Conservation (phyloP, 2,329 filamentous ascomycete genomes). For the Pleomassaria siparia region DNA sequence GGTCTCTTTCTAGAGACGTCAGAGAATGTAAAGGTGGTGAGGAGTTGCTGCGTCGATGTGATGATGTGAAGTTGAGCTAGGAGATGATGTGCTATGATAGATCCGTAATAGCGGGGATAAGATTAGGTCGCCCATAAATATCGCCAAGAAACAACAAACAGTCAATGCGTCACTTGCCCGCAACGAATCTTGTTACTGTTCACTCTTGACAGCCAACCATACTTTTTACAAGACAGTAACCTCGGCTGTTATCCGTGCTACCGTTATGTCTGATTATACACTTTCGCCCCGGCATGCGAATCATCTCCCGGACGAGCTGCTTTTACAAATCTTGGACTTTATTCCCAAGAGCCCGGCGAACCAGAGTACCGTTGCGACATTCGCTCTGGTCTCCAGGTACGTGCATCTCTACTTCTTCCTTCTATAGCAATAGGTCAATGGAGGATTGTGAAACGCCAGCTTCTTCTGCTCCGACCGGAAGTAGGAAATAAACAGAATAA, state of each 20-base stretch:
- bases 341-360: constrained; percentile 40
- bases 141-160: not conserved
- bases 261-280: not conserved
- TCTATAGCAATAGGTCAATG: too few relatives aligned
- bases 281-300: not conserved
- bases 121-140: not conserved
- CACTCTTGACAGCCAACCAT: not conserved
- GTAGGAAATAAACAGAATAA: too few relatives aligned
- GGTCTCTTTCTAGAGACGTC: too few relatives aligned
- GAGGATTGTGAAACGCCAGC: too few relatives aligned
- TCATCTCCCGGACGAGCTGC: constrained; percentile 56
- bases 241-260: not conserved
- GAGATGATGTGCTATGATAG: not conserved
- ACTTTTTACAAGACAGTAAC: not conserved
- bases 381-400: constrained; percentile 49
- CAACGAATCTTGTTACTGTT: not conserved
- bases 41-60: too few relatives aligned
- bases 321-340: constrained; percentile 53
- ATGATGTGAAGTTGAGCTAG: not conserved
- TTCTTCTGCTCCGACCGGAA: too few relatives aligned
- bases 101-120: not conserved
- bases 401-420: not conserved
- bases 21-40: too few relatives aligned
- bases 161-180: not conserved
- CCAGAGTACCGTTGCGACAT: constrained; percentile 53